phyloP scores from a whole-genome alignment of 169 alveolate genomes.

The Plasmodium reichenowi region DNA sequence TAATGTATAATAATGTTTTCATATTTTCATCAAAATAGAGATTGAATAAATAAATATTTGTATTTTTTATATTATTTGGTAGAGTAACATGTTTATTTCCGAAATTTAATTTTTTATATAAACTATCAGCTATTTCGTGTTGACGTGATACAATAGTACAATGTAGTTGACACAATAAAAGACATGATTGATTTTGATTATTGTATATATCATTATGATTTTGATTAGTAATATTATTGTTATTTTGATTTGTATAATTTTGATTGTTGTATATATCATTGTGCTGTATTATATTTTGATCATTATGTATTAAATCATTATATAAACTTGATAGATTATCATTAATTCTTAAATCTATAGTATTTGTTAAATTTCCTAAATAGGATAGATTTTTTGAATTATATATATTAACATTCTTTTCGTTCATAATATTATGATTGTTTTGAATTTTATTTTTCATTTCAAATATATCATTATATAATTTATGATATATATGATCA shows the following conservation, averaged over 20 bases:
- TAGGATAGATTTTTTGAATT: neutral
- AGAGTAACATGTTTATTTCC: neutral
- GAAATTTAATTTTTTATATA: constrained; percentile 3
- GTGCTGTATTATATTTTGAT: neutral
- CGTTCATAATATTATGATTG: neutral
- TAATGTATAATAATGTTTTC: constrained; percentile 14
- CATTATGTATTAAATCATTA: neutral
- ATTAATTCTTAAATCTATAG: neutral
- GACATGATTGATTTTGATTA: neutral
- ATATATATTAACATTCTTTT: neutral
- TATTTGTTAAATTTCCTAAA: neutral
- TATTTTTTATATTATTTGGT: neutral
- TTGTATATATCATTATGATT: neutral
- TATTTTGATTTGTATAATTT: neutral
- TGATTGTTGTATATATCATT: neutral
- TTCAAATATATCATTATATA: constrained; percentile 9
- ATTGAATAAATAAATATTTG: constrained; percentile 6
- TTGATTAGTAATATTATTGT: neutral
- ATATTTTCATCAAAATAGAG: constrained; percentile 17
- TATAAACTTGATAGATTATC: neutral
- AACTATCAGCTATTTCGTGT: neutral
- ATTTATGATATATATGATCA: neutral
- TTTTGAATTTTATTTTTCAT: constrained; percentile 15
- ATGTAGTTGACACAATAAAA: constrained; percentile 30
- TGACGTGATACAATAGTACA: constrained; percentile 9